Conservation (phyloP, 768 basidiomycete genomes). For the Mycena metata region DNA sequence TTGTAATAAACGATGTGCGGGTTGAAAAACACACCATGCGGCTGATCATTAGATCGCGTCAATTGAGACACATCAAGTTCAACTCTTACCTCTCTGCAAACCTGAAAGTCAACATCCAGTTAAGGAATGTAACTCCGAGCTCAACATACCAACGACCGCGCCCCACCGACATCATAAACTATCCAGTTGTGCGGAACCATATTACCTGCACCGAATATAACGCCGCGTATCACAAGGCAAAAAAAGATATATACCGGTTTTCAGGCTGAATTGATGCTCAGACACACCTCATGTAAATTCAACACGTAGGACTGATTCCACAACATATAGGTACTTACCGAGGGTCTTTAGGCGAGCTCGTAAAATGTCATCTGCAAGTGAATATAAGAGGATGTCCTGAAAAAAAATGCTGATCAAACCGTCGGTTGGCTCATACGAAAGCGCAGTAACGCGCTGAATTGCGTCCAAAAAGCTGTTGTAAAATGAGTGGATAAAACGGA, state of each 20-base stretch:
- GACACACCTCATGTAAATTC: conserved; percentile 54
- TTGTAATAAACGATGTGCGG: background rate
- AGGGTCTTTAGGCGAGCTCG: conserved; percentile 65
- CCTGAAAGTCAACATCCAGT: background rate
- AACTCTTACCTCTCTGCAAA: conserved; percentile 49
- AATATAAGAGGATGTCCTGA: too few relatives aligned
- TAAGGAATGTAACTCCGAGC: background rate
- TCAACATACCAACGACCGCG: conserved; percentile 49
- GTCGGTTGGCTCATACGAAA: conserved; percentile 62
- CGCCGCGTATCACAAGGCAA: background rate
- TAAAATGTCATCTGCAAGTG: conserved; percentile 62
- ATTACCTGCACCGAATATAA: conserved; percentile 28
- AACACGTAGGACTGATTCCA: background rate
- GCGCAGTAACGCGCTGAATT: conserved; percentile 59
- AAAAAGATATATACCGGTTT: conserved; percentile 42
- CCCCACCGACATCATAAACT: conserved; percentile 66
- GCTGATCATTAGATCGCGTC: conserved; percentile 16
- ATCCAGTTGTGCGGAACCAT: conserved; percentile 42
- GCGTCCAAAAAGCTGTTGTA: conserved; percentile 63
- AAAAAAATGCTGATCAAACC: conserved; percentile 48
- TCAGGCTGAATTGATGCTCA: conserved; percentile 68
- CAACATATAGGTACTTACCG: conserved; percentile 5
- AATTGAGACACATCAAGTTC: background rate
- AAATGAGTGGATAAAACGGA: background rate
- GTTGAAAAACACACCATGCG: conserved; percentile 53